Conservation (phyloP, 805 yeast genomes). For the Kodamaea sagamina region DNA sequence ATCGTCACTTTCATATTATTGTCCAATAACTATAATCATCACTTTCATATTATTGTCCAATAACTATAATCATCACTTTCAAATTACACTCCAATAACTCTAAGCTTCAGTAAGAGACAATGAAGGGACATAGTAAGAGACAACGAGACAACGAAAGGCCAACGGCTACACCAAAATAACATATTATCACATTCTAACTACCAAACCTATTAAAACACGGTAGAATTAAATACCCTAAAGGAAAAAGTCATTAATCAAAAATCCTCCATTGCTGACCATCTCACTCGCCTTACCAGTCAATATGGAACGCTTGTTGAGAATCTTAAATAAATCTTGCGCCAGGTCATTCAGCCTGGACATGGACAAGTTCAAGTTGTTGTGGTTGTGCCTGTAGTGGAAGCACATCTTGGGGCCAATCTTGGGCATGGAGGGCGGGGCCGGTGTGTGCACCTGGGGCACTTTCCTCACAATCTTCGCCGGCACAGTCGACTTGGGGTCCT, state of each 20-base stretch:
- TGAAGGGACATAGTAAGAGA: too few relatives aligned
- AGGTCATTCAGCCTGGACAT: slow-evolving; percentile 18
- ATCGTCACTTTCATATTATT: too few relatives aligned
- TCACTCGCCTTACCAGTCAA: slow-evolving; percentile 45
- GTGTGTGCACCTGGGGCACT: not conserved
- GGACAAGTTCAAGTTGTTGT: slow-evolving; percentile 37
- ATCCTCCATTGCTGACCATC: slow-evolving; percentile 44
- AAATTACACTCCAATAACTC: too few relatives aligned
- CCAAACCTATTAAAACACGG: not conserved
- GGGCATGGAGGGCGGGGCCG: not conserved
- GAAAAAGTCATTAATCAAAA: slow-evolving; percentile 45
- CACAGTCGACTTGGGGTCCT: slow-evolving; percentile 10
- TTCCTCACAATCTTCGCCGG: slow-evolving; percentile 11
- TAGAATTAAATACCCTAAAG: slow-evolving; percentile 26
- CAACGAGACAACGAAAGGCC: too few relatives aligned
- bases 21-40: too few relatives aligned
- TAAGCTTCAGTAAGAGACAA: too few relatives aligned
- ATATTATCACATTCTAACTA: too few relatives aligned
- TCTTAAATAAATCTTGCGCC: slow-evolving; percentile 31
- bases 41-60: too few relatives aligned
- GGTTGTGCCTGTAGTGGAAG: slow-evolving; percentile 38
- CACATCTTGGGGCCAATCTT: slow-evolving; percentile 29
- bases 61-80: too few relatives aligned
- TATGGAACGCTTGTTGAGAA: slow-evolving; percentile 38
- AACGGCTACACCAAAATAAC: too few relatives aligned